Evolutionary conservation across 768 basidiomycete genomes (phyloP).

Genomic region (Fistulinella prunicolor): DNA sequence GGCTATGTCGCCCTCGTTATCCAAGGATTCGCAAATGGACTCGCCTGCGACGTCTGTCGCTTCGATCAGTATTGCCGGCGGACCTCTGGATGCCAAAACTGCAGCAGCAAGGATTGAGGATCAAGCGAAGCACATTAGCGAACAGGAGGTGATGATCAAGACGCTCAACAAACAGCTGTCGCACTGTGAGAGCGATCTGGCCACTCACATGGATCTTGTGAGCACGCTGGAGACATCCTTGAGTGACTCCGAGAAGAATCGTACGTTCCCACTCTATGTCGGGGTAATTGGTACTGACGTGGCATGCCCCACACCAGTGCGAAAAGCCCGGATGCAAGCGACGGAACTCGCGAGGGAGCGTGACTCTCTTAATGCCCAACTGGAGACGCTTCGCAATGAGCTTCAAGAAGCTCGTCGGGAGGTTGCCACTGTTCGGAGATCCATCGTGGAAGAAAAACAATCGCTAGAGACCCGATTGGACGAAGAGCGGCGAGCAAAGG

Average conservation of each 20-base stretch:
- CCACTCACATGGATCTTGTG: slow-evolving; percentile 89
- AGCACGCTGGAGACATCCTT: slow-evolving; percentile 80
- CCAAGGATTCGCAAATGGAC: slow-evolving; percentile 69
- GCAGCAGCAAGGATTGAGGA: slow-evolving; percentile 59
- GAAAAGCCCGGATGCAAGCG: slow-evolving; percentile 92
- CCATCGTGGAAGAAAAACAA: slow-evolving; percentile 86
- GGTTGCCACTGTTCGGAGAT: slow-evolving; percentile 70
- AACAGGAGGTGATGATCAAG: slow-evolving; percentile 90
- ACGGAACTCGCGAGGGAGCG: slow-evolving; percentile 87
- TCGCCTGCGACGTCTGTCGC: slow-evolving; percentile 63
- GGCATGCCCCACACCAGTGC: slow-evolving; percentile 47
- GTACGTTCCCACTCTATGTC: slow-evolving; percentile 46
- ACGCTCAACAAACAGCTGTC: slow-evolving; percentile 89
- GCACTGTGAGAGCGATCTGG: slow-evolving; percentile 90
- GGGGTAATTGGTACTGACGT: slow-evolving; percentile 4
- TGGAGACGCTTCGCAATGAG: slow-evolving; percentile 67
- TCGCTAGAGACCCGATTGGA: slow-evolving; percentile 78
- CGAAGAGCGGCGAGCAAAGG: slow-evolving; percentile 86
- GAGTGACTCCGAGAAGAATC: slow-evolving; percentile 89
- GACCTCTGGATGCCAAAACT: slow-evolving; percentile 51
- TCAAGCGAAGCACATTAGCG: slow-evolving; percentile 71
- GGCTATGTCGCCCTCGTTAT: slow-evolving; percentile 52
- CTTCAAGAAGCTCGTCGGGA: slow-evolving; percentile 78
- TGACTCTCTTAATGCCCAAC: slow-evolving; percentile 64
- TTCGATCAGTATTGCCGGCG: slow-evolving; percentile 38